Evolutionary conservation across 352 stramenopile genomes (phyloP).

Genomic region (Hyaloperonospora brassicae): DNA sequence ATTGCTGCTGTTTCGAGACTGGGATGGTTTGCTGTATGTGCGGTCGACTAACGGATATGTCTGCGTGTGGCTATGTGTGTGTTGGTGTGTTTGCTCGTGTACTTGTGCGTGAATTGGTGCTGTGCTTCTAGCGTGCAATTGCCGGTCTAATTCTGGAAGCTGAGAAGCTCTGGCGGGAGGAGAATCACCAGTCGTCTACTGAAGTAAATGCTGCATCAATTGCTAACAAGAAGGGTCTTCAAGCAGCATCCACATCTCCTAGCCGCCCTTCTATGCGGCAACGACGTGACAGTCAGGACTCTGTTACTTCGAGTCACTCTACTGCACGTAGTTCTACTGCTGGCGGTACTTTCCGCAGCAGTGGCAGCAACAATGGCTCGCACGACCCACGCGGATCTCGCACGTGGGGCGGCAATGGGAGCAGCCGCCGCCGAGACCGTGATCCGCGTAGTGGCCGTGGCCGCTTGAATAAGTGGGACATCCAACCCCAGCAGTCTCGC

Average conservation of each 20-base stretch:
- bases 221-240: constrained; percentile 20
- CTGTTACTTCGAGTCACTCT: constrained; percentile 32
- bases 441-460: constrained; percentile 25
- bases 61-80: constrained; percentile 3
- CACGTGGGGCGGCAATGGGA: constrained; percentile 20
- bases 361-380: constrained; percentile 13
- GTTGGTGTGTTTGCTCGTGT: constrained; percentile 1
- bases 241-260: constrained; percentile 10
- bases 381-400: constrained; percentile 24
- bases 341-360: constrained; percentile 12
- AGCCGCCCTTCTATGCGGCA: constrained; percentile 13
- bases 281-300: constrained; percentile 31
- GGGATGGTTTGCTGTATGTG: background rate
- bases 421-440: constrained; percentile 24
- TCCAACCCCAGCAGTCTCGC: constrained; percentile 21
- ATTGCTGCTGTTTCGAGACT: background rate
- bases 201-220: constrained; percentile 11
- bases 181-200: constrained; percentile 22
- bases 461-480: constrained; percentile 33
- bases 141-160: constrained; percentile 61
- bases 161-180: constrained; percentile 55
- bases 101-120: constrained; percentile 5
- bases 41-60: constrained; percentile 6
- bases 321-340: constrained; percentile 31
- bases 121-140: constrained; percentile 44